A percentile compares a stretch with the other conserved stretches of the same genome.
Conservation (phyloP, 352 stramenopile genomes). For the Blastocystis sp. region DNA sequence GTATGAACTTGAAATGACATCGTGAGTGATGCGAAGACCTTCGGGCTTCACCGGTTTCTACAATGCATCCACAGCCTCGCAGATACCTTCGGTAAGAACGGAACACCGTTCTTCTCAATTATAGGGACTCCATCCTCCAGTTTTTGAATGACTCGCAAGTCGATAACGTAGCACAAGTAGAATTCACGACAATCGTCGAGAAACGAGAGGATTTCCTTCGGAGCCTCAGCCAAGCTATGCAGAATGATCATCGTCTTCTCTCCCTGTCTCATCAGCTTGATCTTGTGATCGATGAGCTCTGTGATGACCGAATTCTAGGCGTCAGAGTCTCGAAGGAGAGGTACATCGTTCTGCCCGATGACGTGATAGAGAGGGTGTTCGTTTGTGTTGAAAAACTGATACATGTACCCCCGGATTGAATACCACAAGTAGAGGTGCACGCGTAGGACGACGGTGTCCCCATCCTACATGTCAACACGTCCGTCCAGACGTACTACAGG, state of each 20-base stretch:
- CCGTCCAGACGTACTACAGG: not conserved
- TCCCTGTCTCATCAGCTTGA: conserved; percentile 39
- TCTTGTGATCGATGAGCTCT: conserved; percentile 41
- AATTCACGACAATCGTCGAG: conserved; percentile 24
- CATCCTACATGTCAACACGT: not conserved
- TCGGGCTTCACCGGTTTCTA: conserved; percentile 9
- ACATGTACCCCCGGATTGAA: conserved; percentile 51
- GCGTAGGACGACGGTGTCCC: not conserved
- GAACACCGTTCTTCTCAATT: not conserved
- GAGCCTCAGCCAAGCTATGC: not conserved
- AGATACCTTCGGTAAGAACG: not conserved
- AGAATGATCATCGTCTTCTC: conserved; percentile 59
- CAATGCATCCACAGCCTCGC: not conserved
- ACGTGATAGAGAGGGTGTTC: conserved; percentile 26
- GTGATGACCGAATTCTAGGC: conserved; percentile 34
- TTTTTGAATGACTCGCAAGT: not conserved
- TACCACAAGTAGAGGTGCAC: conserved; percentile 46
- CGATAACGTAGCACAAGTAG: conserved; percentile 45
- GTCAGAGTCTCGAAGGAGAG: not conserved
- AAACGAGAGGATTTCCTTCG: conserved; percentile 9
- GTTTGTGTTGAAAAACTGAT: conserved; percentile 52
- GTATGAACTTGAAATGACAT: not conserved
- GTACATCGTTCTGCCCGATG: not conserved
- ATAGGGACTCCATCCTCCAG: not conserved
- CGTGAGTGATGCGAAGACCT: not conserved